Percentiles rank a stretch among this genome's conserved stretches.
Conservation (phyloP, 2,329 filamentous ascomycete genomes). For the Colletotrichum eleusines region DNA sequence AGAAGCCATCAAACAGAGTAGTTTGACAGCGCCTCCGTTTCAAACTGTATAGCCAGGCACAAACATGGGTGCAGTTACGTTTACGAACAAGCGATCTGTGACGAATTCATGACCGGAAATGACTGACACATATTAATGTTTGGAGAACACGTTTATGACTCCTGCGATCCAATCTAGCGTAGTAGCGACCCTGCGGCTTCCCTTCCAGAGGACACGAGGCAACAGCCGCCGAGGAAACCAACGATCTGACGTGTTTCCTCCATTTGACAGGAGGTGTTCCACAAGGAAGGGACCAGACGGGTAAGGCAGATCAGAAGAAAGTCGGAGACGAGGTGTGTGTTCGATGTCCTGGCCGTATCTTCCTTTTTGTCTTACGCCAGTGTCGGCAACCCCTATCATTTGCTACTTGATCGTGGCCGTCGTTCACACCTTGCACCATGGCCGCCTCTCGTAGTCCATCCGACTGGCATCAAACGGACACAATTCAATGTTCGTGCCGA, state of each 20-base stretch:
- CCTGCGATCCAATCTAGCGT: background rate
- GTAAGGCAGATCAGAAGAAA: slow-evolving; percentile 23
- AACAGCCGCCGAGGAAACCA: slow-evolving; percentile 11
- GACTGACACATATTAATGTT: slow-evolving; percentile 20
- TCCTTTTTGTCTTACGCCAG: no score
- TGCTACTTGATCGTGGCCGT: no score
- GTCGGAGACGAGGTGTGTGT: slow-evolving; percentile 17
- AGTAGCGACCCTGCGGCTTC: background rate
- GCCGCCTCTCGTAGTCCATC: no score
- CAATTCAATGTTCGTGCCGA: slow-evolving; percentile 21
- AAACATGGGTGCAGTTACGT: slow-evolving; percentile 33
- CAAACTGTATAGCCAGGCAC: slow-evolving; percentile 9
- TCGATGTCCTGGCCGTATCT: no score
- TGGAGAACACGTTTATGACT: slow-evolving; percentile 24
- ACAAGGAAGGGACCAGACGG: slow-evolving; percentile 28
- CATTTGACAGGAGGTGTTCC: slow-evolving; percentile 27
- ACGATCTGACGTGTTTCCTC: slow-evolving; percentile 26
- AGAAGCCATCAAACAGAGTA: background rate
- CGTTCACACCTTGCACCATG: no score
- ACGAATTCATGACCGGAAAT: slow-evolving; percentile 12
- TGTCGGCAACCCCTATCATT: no score
- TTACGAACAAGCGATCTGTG: slow-evolving; percentile 36
- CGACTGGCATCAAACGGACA: background rate
- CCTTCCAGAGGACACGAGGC: background rate
- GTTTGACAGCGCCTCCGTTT: slow-evolving; percentile 18